A percentile compares a stretch with the other conserved stretches of the same genome.
Conservation (phyloP, 78 protist species). For the Dictyostelium capitatum region DNA sequence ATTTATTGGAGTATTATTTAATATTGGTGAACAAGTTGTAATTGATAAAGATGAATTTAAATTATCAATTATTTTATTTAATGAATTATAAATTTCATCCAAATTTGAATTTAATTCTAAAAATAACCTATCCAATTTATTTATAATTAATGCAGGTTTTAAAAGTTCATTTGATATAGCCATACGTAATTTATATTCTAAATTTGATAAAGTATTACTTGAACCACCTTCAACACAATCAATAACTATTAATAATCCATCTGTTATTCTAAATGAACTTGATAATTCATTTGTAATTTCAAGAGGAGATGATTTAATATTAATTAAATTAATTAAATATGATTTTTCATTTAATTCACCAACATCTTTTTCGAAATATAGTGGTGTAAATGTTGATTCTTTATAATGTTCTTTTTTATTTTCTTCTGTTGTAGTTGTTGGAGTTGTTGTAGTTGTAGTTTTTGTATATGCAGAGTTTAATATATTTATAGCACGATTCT, state of each 20-base stretch:
- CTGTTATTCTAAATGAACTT: constrained; percentile 92
- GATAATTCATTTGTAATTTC: constrained; percentile 91
- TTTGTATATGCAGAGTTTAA: too few relatives aligned
- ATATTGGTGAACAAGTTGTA: background rate
- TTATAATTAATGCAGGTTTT: constrained; percentile 87
- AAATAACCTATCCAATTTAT: constrained; percentile 89
- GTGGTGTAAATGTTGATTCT: too few relatives aligned
- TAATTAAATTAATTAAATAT: constrained; percentile 93
- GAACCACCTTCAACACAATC: constrained; percentile 96
- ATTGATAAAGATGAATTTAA: constrained; percentile 92
- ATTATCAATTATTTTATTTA: constrained; percentile 81
- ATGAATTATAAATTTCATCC: constrained; percentile 85
- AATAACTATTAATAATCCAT: constrained; percentile 96
- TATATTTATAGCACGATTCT: too few relatives aligned
- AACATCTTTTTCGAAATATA: too few relatives aligned
- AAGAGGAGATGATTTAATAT: constrained; percentile 97
- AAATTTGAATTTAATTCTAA: constrained; percentile 76
- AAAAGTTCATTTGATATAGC: constrained; percentile 71
- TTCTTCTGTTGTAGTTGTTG: too few relatives aligned
- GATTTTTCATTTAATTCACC: background rate
- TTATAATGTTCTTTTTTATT: too few relatives aligned
- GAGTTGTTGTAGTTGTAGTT: too few relatives aligned
- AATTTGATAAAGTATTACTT: constrained; percentile 81
- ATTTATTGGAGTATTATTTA: too few relatives aligned
- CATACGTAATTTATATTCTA: background rate